phyloP scores from a whole-genome alignment of 1,139 yeast species.

The Meyerozyma athensensis region DNA sequence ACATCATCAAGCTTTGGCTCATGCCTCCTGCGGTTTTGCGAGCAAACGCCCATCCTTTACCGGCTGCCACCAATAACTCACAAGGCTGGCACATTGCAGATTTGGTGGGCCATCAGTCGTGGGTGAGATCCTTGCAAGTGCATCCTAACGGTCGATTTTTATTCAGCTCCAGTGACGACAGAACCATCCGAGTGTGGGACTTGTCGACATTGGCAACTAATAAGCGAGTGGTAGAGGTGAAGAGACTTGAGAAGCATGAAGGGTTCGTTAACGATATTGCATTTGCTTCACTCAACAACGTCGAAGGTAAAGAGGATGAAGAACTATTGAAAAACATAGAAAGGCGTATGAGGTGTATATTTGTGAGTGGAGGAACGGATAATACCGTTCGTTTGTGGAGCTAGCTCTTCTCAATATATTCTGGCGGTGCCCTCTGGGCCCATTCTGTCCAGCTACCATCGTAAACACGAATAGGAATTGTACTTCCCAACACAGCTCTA shows the following conservation, averaged over 20 bases:
- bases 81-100: conserved; percentile 56
- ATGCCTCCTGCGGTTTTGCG: conserved; percentile 55
- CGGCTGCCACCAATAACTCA: conserved; percentile 46
- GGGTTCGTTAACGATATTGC: conserved; percentile 66
- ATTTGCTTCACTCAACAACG: conserved; percentile 45
- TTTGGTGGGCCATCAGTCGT: conserved; percentile 73
- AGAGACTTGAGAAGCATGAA: conserved; percentile 59
- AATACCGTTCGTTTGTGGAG: conserved; percentile 51
- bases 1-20: conserved; percentile 71
- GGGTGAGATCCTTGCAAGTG: conserved; percentile 70
- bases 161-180: conserved; percentile 77
- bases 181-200: conserved; percentile 77
- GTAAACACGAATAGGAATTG: conserved; percentile 65
- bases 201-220: conserved; percentile 43
- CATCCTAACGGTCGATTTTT: conserved; percentile 77
- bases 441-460: conserved; percentile 95
- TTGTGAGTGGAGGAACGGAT: conserved; percentile 7
- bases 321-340: conserved; percentile 10
- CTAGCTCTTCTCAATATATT: conserved; percentile 25
- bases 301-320: conserved; percentile 9
- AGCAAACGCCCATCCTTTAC: conserved; percentile 54
- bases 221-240: conserved; percentile 42
- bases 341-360: conserved; percentile 5
- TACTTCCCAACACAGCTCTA: conserved; percentile 50
- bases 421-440: conserved; percentile 42